These are phyloP conservation scores for Kwoniella bestiolae DNA, from an alignment of 768 basidiomycete species.

Conservation along the genomic window DNA sequence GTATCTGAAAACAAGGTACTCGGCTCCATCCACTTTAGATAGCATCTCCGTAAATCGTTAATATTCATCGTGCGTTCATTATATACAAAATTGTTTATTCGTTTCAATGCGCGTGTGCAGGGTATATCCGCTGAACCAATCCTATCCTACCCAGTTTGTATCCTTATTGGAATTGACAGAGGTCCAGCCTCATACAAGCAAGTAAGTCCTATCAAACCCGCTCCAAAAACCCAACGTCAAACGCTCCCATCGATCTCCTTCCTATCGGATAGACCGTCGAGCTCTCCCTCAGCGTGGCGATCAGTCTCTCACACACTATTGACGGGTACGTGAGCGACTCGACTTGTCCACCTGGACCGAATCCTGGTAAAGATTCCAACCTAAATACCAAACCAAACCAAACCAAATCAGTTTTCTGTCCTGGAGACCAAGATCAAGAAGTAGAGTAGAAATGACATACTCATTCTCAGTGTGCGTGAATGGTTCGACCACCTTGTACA, in stretches of 20 bases:
- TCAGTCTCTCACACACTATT: conserved; percentile 73
- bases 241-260: conserved; percentile 49
- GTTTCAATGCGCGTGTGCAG: too few relatives aligned
- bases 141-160: too few relatives aligned
- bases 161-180: too few relatives aligned
- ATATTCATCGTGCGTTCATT: too few relatives aligned
- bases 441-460: conserved; percentile 7
- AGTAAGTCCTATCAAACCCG: conserved; percentile 20
- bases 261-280: conserved; percentile 57
- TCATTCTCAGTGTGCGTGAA: conserved; percentile 9
- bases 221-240: conserved; percentile 57
- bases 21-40: too few relatives aligned
- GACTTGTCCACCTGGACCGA: conserved; percentile 84
- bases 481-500: conserved; percentile 71
- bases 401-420: background rate
- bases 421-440: background rate
- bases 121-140: too few relatives aligned
- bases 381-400: conserved; percentile 55
- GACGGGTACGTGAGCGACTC: conserved; percentile 84
- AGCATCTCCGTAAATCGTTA: too few relatives aligned
- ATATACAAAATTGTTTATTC: too few relatives aligned
- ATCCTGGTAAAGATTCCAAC: conserved; percentile 64
- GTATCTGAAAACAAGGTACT: too few relatives aligned
- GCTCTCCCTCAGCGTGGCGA: conserved; percentile 73
- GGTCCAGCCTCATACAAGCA: background rate